These are phyloP conservation scores for Tolypocladium tundrense DNA, from an alignment of 2,329 filamentous ascomycete species.

Conservation along the genomic window DNA sequence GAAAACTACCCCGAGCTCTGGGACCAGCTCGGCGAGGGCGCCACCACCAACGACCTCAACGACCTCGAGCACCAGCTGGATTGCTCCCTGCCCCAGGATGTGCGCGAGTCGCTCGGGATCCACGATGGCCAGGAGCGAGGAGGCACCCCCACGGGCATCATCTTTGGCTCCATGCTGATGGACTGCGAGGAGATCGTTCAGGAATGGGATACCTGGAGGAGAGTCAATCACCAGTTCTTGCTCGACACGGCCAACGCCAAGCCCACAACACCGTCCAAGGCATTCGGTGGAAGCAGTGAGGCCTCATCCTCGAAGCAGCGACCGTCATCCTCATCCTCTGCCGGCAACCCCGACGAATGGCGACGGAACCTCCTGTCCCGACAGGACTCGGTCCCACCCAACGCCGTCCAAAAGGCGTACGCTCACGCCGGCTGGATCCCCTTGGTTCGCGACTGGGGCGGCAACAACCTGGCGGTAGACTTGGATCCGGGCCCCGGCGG, in stretches of 20 bases:
- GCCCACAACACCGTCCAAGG: conserved; percentile 59
- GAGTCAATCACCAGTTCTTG: conserved; percentile 84
- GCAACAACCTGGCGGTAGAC: conserved; percentile 93
- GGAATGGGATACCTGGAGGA: conserved; percentile 94
- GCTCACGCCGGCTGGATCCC: conserved; percentile 94
- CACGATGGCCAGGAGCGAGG: conserved; percentile 98
- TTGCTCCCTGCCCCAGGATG: conserved; percentile 84
- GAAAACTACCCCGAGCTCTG: conserved; percentile 90
- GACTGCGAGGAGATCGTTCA: conserved; percentile 98
- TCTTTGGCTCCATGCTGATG: conserved; percentile 90
- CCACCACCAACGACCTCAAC: conserved; percentile 89
- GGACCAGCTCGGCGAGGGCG: conserved; percentile 87
- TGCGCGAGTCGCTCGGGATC: conserved; percentile 79
- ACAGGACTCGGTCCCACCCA: conserved; percentile 80
- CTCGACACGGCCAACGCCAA: conserved; percentile 45
- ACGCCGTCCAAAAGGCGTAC: conserved; percentile 84
- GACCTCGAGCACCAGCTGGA: conserved; percentile 94
- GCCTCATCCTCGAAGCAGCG: conserved; percentile 59
- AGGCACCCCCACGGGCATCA: conserved; percentile 79
- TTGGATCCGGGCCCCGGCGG: conserved; percentile 82
- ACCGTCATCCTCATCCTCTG: conserved; percentile 32
- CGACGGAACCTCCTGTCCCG: conserved; percentile 72
- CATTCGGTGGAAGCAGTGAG: conserved; percentile 53
- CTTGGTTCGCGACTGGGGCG: conserved; percentile 92
- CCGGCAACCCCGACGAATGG: conserved; percentile 56